Base-by-base conservation (phyloP, 2,329 filamentous ascomycete species). In the Aspergillus versicolor region DNA sequence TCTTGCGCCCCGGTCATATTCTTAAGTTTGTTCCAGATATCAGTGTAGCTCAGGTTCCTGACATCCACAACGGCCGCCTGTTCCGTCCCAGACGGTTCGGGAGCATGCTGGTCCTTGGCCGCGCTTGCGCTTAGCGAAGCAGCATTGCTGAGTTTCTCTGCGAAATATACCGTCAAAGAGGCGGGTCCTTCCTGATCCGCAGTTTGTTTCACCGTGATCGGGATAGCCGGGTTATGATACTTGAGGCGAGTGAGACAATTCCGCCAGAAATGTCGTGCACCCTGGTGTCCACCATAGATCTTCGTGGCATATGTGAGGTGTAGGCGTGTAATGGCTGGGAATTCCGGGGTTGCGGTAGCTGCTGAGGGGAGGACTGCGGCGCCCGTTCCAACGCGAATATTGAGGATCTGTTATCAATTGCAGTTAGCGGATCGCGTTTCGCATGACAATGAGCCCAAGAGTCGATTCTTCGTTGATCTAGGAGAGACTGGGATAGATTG, bases 211-310 rank as follows among this genome's bases (percentile, higher is more conserved):
- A 96, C 85, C 58, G 90, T 87, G 83, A 97, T 95, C 43, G 88
- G 85, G 45, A 97, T 75, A 12, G 86, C 78, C 0, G 94, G 94
- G 74, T 99, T 99, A 82, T 96, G 89, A 79, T 88, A 99, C 82
- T 99, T 97, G 64, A 99, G 81, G 56, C 91, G 86, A 21, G 91
- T 90, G 47, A 97, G 86, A 71, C 87, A 88, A 59, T 87, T 81
- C 62, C 84, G 86, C 90, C 91, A 96, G 83, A 99, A 97, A 79
- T 91, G 91, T 69, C 92, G 96, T 63, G 72, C 70, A 45, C 73
- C 74, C 58, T 67, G 67, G 61, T 73, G 70, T 54, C 71, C 69
- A 62, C 70, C 67, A 61, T 78, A 73, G 60, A 75, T 74, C 60
- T 75, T 77, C 52, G 61, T 68, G 22, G 76, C 75, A 60, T 78